Evolutionary conservation across 1,284 basidiomycete species (phyloP).

Genomic region (Pulveroboletus sp.): DNA sequence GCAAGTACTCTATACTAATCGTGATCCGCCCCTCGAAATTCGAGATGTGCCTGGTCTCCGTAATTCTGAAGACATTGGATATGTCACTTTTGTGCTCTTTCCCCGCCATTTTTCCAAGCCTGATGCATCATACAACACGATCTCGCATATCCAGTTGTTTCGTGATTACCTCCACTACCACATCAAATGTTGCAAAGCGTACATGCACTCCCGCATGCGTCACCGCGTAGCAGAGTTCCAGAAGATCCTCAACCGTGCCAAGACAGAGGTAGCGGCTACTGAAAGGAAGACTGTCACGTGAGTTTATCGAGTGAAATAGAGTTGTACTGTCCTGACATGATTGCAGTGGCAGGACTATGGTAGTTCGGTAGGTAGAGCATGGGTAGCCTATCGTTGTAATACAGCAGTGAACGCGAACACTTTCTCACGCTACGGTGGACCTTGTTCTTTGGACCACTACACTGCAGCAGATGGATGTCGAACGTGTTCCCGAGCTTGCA

Average conservation of each 20-base stretch:
- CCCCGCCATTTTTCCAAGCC: constrained; percentile 91
- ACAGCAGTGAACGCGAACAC: neutral
- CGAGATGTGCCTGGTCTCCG: constrained; percentile 82
- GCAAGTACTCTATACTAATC: constrained; percentile 96
- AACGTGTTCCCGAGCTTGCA: constrained; percentile 9
- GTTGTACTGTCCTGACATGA: constrained; percentile 10
- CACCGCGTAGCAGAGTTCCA: constrained; percentile 95
- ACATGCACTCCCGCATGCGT: constrained; percentile 99
- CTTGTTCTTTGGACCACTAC: neutral
- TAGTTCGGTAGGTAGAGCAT: constrained; percentile 43
- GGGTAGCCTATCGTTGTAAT: neutral
- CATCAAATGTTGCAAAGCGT: constrained; percentile 99
- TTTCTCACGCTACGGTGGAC: constrained; percentile 28
- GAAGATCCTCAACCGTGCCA: constrained; percentile 97
- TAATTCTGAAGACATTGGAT: constrained; percentile 90
- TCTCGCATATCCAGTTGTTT: constrained; percentile 97
- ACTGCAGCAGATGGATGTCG: constrained; percentile 22
- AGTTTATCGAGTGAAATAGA: constrained; percentile 33
- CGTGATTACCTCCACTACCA: constrained; percentile 99
- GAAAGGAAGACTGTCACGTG: constrained; percentile 94
- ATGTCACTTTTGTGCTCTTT: constrained; percentile 98
- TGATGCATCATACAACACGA: constrained; percentile 77
- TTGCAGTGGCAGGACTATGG: constrained; percentile 54
- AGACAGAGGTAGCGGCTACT: constrained; percentile 82
- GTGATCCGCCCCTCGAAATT: constrained; percentile 96